Evolutionary conservation across 768 basidiomycete species (phyloP), one percentile per base, ranked within the genome.

Genomic region (Hydnum rufescens): DNA sequence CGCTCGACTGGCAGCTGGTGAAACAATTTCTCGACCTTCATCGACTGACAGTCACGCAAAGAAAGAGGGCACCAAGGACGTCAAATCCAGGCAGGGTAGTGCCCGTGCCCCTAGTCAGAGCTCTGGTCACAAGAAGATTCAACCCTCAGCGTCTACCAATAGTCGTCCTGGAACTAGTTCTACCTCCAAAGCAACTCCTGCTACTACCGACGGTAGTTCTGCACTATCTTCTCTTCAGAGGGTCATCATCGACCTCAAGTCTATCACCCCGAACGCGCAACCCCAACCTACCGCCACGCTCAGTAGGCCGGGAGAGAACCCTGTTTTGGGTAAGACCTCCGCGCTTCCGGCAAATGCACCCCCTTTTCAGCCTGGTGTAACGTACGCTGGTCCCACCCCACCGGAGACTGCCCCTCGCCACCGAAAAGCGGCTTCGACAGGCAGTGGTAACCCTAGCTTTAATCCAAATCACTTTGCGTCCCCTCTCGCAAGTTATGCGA

Each of bases 191-290:
- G 32, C 34, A 16, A 46, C 43, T 19, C 51, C 48, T 13, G 55
- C 30, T 30, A 23, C 49, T 34, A 23, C 23, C 26, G 43, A 54
- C 22, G 74, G 76, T 22, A 85, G 82, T 62, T 81, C 82, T 63
- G 85, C 82, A 18, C 70, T 89, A 54, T 82, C 82, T 55, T 87
- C 85, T 28, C 75, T 96, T 51, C 89, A 96, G 62, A 78, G 86
- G 53, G 82, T 95, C 64, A 96, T 96, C 59, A 84, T 84, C 53
- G 90, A 96, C 65, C 71, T 95, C 57, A 93, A 89, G 72, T 80
- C 82, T 18, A 74, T 86, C 2, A 79, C 85, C 51, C 77, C 83
- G 49, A 70, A 76, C 50, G 51, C 61, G 39, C 74, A 74, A 65
- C 4, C 55, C 61, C 16, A 65, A 19, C 54, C 51, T 39, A 31